These are phyloP conservation scores for Tylopilus felleus DNA, from an alignment of 768 basidiomycete species.

Conservation along the genomic window DNA sequence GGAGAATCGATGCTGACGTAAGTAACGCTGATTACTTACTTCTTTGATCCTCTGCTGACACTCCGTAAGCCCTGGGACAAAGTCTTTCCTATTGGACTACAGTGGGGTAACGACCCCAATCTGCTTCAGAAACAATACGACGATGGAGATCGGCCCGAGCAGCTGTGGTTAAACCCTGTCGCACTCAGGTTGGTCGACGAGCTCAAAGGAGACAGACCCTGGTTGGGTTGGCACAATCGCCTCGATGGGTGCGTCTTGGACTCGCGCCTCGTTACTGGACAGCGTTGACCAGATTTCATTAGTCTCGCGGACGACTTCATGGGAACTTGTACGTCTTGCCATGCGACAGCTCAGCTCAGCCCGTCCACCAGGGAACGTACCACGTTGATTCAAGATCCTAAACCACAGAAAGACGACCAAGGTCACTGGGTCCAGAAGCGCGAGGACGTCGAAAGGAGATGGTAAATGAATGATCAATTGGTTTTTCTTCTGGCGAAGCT, in stretches of 20 bases:
- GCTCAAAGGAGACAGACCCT: not conserved
- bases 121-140: conserved; percentile 1
- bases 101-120: not conserved
- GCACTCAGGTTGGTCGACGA: not conserved
- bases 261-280: not conserved
- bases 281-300: not conserved
- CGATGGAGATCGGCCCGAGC: not conserved
- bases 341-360: not conserved
- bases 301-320: conserved; percentile 4
- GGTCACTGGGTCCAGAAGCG: not conserved
- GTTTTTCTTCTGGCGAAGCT: not conserved
- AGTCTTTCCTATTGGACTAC: not conserved
- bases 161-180: not conserved
- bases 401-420: not conserved
- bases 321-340: conserved; percentile 2
- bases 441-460: not conserved
- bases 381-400: not conserved
- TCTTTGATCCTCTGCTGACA: not conserved
- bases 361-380: not conserved
- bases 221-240: conserved; percentile 5
- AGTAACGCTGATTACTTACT: not conserved
- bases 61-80: not conserved
- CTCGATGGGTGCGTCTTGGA: not conserved
- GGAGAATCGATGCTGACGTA: not conserved
- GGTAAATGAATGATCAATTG: not conserved